Conservation (phyloP, 495 filamentous ascomycete species). For the Neurospora sp. region DNA sequence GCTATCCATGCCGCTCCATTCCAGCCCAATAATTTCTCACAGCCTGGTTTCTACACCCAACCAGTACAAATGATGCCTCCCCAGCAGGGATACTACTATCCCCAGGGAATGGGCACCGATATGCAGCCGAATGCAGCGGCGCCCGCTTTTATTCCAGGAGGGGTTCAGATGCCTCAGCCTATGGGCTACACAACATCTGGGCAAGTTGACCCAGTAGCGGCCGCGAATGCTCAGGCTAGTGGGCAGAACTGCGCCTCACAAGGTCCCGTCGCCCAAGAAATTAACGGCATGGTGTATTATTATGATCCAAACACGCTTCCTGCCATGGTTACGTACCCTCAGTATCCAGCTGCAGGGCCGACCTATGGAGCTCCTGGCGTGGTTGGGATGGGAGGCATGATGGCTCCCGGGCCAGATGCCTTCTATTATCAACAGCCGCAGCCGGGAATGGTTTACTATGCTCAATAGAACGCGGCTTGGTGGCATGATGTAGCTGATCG, state of each 20-base stretch:
- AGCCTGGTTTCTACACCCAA: conserved; percentile 54
- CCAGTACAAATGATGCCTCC: conserved; percentile 41
- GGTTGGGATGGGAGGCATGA: conserved; percentile 71
- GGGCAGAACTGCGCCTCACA: conserved; percentile 34
- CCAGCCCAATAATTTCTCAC: conserved; percentile 62
- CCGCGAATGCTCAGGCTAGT: conserved; percentile 4
- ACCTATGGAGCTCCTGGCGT: conserved; percentile 36
- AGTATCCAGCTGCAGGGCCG: conserved; percentile 40
- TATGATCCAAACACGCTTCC: conserved; percentile 68
- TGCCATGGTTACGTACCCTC: conserved; percentile 38
- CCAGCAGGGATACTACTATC: conserved; percentile 47
- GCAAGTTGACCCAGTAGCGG: conserved; percentile 29
- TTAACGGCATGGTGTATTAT: conserved; percentile 93
- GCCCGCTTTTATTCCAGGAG: conserved; percentile 47
- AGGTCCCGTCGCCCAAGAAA: conserved; percentile 80
- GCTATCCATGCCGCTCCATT: conserved; percentile 89
- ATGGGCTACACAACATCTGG: conserved; percentile 31
- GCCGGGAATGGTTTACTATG: conserved; percentile 52
- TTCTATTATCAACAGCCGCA: conserved; percentile 66
- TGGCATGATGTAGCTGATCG: not conserved
- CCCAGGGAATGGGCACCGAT: conserved; percentile 40
- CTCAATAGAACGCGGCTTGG: conserved; percentile 10
- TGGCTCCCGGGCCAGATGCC: conserved; percentile 56
- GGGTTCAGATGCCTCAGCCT: conserved; percentile 39
- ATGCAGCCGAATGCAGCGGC: conserved; percentile 45